Evolutionary conservation across 1,139 yeast species (phyloP), one percentile per base, ranked within the genome.

Genomic region (Wickerhamomyces sp.): DNA sequence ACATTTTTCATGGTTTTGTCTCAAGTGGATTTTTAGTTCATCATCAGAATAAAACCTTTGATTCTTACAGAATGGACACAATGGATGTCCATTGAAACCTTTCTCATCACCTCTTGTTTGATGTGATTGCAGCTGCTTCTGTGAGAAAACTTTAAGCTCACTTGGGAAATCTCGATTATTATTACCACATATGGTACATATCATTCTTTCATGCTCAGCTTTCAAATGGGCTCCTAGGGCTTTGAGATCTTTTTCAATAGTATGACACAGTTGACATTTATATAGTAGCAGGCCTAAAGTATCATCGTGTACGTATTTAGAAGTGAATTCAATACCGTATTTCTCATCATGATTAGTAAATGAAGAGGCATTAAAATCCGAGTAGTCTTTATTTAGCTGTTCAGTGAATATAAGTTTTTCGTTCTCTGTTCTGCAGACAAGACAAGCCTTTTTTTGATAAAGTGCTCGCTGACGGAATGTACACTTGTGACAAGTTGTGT

Each of bases 51-150:
- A 92, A 58, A 87, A 90, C 42, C 95, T 64, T 49, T 68, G 72
- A 2, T 79, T 78, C 5, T 74, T 65, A 61, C 98, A 92, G 59
- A 87, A 87, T 49, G 77, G 78, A 69, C 99, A 92, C 49, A 74
- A 72, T 0, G 97, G 97, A 58, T 92, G 99, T 0, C 97, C 97
- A 10, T 64, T 68, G 59, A 90, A 90, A 3, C 97, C 97, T 16
- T 65, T 61, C 34, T 70, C 73, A 48, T 73, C 76, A 33, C 96
- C 97, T 31, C 68, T 71, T 6, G 71, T 61, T 56, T 82, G 84
- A 63, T 92, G 99, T 38, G 66, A 71, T 44, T 76, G 78, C 36
- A 92, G 69, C 47, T 78, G 82, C 43, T 77, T 77, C 33, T 70
- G 70, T 2, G 80, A 72, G 58, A 75, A 87, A 17, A 85, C 61